A percentile compares a stretch with the other conserved stretches of the same genome.
These are phyloP conservation scores for Scytalidium lignicola DNA, from an alignment of 2,329 filamentous ascomycete species.

Conservation along the genomic window DNA sequence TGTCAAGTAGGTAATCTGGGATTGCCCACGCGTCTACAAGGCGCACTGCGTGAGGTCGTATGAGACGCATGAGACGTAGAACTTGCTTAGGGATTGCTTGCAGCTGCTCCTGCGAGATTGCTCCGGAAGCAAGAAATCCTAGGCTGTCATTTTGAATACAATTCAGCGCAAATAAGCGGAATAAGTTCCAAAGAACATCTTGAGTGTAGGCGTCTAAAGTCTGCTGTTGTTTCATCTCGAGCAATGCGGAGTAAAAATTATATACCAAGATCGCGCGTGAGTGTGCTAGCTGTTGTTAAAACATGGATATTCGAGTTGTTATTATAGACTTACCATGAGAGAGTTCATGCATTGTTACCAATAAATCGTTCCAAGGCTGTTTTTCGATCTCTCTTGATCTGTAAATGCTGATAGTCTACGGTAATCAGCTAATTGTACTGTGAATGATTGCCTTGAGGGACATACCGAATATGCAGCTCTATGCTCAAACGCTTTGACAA, in stretches of 20 bases:
- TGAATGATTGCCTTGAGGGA: slow-evolving; percentile 16
- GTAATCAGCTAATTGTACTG: slow-evolving; percentile 7
- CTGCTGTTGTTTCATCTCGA: too few relatives aligned
- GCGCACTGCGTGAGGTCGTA: slow-evolving; percentile 45
- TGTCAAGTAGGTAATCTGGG: slow-evolving; percentile 47
- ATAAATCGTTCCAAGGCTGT: not conserved
- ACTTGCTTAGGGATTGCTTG: slow-evolving; percentile 35
- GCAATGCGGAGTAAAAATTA: too few relatives aligned
- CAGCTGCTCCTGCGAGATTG: slow-evolving; percentile 35
- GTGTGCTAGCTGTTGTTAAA: too few relatives aligned
- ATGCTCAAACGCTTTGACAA: slow-evolving; percentile 40
- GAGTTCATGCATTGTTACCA: slow-evolving; percentile 9
- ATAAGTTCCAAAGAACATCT: slow-evolving; percentile 33
- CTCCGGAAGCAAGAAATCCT: slow-evolving; percentile 38
- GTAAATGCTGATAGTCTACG: not conserved
- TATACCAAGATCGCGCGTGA: too few relatives aligned
- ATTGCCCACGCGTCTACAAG: slow-evolving; percentile 48
- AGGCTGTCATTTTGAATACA: slow-evolving; percentile 40
- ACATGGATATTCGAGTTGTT: too few relatives aligned
- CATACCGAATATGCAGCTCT: slow-evolving; percentile 35
- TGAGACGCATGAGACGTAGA: slow-evolving; percentile 39
- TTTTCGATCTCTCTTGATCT: slow-evolving; percentile 6
- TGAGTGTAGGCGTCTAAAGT: slow-evolving; percentile 21
- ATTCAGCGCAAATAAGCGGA: slow-evolving; percentile 41
- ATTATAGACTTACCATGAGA: too few relatives aligned